These are phyloP conservation scores for Phytophthora brassicae DNA, from an alignment of 352 stramenopile genomes.

Conservation along the genomic window DNA sequence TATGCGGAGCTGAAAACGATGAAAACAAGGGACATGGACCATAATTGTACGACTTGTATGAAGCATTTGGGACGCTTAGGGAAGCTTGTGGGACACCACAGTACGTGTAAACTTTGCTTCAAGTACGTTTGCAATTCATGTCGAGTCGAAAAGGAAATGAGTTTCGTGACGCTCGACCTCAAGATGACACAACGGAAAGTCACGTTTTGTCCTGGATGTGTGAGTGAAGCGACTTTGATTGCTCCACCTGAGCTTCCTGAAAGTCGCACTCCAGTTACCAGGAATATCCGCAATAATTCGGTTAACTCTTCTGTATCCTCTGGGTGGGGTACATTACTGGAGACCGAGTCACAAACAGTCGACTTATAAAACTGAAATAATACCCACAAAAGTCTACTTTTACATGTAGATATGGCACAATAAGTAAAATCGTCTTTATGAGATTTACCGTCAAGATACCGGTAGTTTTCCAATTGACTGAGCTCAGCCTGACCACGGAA, in stretches of 20 bases:
- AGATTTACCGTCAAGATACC: too few relatives aligned
- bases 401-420: too few relatives aligned
- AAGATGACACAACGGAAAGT: constrained; percentile 48
- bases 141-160: constrained; percentile 30
- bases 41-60: constrained; percentile 19
- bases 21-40: constrained; percentile 15
- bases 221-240: constrained; percentile 12
- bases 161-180: constrained; percentile 29
- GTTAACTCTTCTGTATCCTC: constrained; percentile 24
- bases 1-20: constrained; percentile 21
- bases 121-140: constrained; percentile 29
- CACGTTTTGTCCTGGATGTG: constrained; percentile 27
- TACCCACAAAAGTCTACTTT: too few relatives aligned
- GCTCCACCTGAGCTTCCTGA: constrained; percentile 17
- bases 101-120: constrained; percentile 34
- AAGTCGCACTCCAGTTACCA: neutral
- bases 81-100: constrained; percentile 19
- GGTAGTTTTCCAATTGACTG: too few relatives aligned
- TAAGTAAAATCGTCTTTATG: too few relatives aligned
- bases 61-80: constrained; percentile 23
- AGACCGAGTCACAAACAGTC: constrained; percentile 12
- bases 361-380: too few relatives aligned
- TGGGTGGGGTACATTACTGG: constrained; percentile 14
- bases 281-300: constrained; percentile 18
- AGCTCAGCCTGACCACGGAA: too few relatives aligned